A percentile compares a stretch with the other conserved stretches of the same genome.
Conservation (phyloP, 2,329 filamentous ascomycete species). For the Fusarium sp. region DNA sequence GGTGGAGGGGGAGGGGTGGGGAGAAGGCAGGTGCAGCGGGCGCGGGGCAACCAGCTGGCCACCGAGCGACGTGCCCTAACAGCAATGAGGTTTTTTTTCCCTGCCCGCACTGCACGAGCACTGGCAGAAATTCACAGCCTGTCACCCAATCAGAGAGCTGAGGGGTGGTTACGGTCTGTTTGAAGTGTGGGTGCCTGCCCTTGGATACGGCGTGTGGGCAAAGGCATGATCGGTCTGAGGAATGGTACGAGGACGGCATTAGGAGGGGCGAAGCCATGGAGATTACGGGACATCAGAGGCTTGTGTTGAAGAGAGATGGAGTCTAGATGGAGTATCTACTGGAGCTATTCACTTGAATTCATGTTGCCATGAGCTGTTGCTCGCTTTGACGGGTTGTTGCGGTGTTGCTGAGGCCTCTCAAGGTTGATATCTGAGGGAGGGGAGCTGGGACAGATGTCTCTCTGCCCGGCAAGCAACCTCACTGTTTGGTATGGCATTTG, state of each 20-base stretch:
- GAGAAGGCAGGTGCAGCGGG: slow-evolving; percentile 41
- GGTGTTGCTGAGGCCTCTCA: not conserved
- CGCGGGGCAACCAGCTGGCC: slow-evolving; percentile 51
- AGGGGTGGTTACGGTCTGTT: slow-evolving; percentile 3
- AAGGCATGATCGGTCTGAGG: slow-evolving; percentile 19
- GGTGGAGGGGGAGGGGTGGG: slow-evolving; percentile 45
- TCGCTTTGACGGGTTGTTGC: not conserved
- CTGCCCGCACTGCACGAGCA: slow-evolving; percentile 6
- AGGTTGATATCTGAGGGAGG: not conserved
- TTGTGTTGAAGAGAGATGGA: not conserved
- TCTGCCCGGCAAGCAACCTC: not conserved
- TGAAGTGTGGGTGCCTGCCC: slow-evolving; percentile 4
- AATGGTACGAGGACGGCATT: slow-evolving; percentile 37
- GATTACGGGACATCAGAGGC: slow-evolving; percentile 15
- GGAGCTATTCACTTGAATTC: not conserved
- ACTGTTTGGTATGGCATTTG: not conserved
- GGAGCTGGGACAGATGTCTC: not conserved
- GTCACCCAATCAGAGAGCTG: slow-evolving; percentile 34
- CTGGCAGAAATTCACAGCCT: slow-evolving; percentile 26
- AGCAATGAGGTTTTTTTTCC: slow-evolving; percentile 46
- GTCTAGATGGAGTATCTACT: not conserved
- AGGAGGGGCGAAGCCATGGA: slow-evolving; percentile 14
- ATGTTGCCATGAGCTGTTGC: not conserved
- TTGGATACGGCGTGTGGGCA: slow-evolving; percentile 24
- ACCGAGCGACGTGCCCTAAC: slow-evolving; percentile 50